A percentile compares a stretch with the other conserved stretches of the same genome.
Conservation (phyloP, 2,329 filamentous ascomycete genomes). For the Aspergillus texensis region DNA sequence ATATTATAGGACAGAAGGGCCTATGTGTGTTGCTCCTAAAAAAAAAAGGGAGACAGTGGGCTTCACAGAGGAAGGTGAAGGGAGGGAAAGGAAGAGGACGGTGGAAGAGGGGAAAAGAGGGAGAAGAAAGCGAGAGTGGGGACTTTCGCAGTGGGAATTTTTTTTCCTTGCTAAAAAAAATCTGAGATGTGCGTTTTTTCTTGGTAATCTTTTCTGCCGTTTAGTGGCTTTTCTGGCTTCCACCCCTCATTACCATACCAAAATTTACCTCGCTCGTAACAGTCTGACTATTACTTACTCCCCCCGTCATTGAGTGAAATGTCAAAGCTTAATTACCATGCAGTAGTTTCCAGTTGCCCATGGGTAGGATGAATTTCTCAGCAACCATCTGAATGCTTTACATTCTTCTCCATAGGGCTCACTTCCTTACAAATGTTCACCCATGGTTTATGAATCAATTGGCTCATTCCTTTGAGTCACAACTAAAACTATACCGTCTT, state of each 20-base stretch:
- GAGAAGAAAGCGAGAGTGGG: slow-evolving; percentile 30
- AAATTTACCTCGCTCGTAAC: slow-evolving; percentile 1
- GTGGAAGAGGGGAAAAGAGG: slow-evolving; percentile 25
- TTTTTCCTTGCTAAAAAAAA: slow-evolving; percentile 4
- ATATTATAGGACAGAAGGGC: slow-evolving; percentile 33
- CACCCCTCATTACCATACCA: slow-evolving; percentile 14
- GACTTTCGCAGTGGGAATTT: slow-evolving; percentile 28
- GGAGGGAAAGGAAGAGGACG: slow-evolving; percentile 31
- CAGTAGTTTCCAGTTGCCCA: background rate
- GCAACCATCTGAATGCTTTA: background rate
- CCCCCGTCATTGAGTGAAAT: no score
- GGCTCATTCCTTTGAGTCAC: background rate
- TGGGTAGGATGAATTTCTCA: background rate
- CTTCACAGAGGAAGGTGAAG: slow-evolving; percentile 33
- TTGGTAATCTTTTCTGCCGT: background rate
- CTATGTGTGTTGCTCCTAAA: slow-evolving; percentile 44
- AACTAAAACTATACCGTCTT: background rate
- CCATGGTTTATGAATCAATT: background rate
- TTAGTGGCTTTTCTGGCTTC: background rate
- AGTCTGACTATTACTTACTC: background rate
- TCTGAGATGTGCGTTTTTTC: slow-evolving; percentile 21
- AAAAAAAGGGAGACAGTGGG: slow-evolving; percentile 29
- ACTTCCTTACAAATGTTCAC: background rate
- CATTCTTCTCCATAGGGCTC: background rate
- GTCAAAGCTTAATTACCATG: background rate